A percentile compares a stretch with the other conserved stretches of the same genome.
phyloP scores from a whole-genome alignment of 225 moss, liverwort and hornwort genomes.

The Thuidium tamariscinum region DNA sequence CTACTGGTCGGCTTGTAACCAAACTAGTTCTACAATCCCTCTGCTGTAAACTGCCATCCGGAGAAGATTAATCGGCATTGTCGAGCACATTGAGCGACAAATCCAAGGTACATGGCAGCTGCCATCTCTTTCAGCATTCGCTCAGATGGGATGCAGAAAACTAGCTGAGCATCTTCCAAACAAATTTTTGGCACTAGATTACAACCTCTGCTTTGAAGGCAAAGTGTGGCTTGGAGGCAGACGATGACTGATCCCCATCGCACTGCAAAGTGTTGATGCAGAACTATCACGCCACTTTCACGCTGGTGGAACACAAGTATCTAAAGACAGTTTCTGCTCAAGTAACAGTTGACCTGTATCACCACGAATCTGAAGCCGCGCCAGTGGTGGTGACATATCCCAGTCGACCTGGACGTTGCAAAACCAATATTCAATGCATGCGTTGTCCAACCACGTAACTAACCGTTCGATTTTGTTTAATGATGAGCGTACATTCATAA shows the following conservation, averaged over 20 bases:
- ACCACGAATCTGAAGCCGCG: constrained; percentile 69
- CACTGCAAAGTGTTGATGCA: background rate
- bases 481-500: background rate
- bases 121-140: background rate
- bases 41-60: background rate
- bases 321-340: constrained; percentile 51
- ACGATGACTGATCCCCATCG: background rate
- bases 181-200: background rate
- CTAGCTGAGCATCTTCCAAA: background rate
- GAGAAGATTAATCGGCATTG: background rate
- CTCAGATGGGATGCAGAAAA: background rate
- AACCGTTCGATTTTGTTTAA: background rate
- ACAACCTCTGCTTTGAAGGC: background rate
- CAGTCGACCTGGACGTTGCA: constrained; percentile 56
- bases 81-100: background rate
- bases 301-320: constrained; percentile 28
- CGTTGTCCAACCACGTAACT: background rate
- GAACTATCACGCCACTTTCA: background rate
- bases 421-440: background rate
- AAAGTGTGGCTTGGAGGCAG: background rate
- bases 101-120: background rate
- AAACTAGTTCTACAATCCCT: background rate
- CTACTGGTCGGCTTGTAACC: background rate
- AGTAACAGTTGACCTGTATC: constrained; percentile 47
- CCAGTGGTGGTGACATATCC: constrained; percentile 44